A percentile compares a stretch with the other conserved stretches of the same genome.
Evolutionary conservation across 805 yeast species (phyloP).

Genomic region (Starmerella bombi): DNA sequence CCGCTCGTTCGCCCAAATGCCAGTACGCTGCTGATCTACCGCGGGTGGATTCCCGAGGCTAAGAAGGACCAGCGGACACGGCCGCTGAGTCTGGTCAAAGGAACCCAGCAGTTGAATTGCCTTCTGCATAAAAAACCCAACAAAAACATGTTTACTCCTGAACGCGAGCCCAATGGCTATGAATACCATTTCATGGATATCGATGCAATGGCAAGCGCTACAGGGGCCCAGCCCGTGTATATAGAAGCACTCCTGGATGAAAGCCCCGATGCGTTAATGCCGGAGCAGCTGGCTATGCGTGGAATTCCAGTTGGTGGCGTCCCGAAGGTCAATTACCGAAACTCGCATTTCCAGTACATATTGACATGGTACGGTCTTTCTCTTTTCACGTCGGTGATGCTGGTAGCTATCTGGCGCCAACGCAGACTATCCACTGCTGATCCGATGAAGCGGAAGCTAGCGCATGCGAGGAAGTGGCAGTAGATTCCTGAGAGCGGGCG

Average conservation of each 20-base stretch:
- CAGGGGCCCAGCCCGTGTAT: conserved; percentile 59
- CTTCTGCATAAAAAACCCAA: conserved; percentile 55
- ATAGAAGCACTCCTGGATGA: conserved; percentile 56
- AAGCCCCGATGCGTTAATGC: conserved; percentile 25
- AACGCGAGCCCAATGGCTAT: conserved; percentile 51
- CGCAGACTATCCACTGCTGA: conserved; percentile 17
- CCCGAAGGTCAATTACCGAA: conserved; percentile 70
- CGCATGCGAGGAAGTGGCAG: conserved; percentile 24
- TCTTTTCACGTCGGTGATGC: conserved; percentile 54
- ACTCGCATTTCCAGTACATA: conserved; percentile 83
- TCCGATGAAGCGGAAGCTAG: conserved; percentile 19
- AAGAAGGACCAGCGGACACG: conserved; percentile 40
- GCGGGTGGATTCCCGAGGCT: conserved; percentile 81
- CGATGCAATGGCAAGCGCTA: conserved; percentile 58
- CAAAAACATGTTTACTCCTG: conserved; percentile 57
- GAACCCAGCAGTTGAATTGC: conserved; percentile 59
- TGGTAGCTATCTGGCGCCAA: conserved; percentile 41
- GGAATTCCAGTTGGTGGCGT: conserved; percentile 85
- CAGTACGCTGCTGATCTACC: conserved; percentile 62
- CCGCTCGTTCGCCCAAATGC: conserved; percentile 75
- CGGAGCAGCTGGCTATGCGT: conserved; percentile 48
- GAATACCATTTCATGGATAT: conserved; percentile 72
- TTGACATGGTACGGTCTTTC: conserved; percentile 92
- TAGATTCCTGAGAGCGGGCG: not conserved
- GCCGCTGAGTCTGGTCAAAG: conserved; percentile 59